Conservation (phyloP, 768 basidiomycete species). For the Psilocybe azurescens region DNA sequence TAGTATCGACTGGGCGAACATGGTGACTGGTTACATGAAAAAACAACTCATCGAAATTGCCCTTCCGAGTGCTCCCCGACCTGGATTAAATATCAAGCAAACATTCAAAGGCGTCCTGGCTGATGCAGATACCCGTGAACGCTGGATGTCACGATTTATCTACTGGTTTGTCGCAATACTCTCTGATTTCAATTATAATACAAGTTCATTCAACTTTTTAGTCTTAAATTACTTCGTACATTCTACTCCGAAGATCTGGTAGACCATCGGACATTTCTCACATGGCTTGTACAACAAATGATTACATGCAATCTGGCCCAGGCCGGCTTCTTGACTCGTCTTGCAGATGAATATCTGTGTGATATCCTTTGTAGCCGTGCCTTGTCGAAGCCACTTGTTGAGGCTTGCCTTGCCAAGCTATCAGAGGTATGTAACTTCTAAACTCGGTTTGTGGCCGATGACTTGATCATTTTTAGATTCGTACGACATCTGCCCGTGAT, state of each 20-base stretch:
- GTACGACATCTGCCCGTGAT: slow-evolving; percentile 55
- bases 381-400: slow-evolving; percentile 69
- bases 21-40: slow-evolving; percentile 81
- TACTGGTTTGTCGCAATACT: slow-evolving; percentile 59
- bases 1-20: slow-evolving; percentile 84
- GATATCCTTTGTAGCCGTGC: slow-evolving; percentile 72
- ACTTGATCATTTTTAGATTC: slow-evolving; percentile 47
- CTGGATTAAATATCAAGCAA: slow-evolving; percentile 80
- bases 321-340: slow-evolving; percentile 72
- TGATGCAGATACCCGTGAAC: slow-evolving; percentile 70
- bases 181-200: neutral
- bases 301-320: slow-evolving; percentile 81
- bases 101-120: slow-evolving; percentile 83
- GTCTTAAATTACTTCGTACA: slow-evolving; percentile 71
- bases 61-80: slow-evolving; percentile 78
- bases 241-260: slow-evolving; percentile 85
- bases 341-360: slow-evolving; percentile 83
- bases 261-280: slow-evolving; percentile 76
- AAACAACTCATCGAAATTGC: slow-evolving; percentile 82
- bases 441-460: neutral
- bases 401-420: slow-evolving; percentile 71
- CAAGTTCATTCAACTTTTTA: slow-evolving; percentile 30
- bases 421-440: slow-evolving; percentile 54
- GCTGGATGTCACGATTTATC: slow-evolving; percentile 79
- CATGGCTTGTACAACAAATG: slow-evolving; percentile 84